Evolutionary conservation across 2,329 filamentous ascomycete species (phyloP).

Genomic region (Aspergillus pseudoglaucus): DNA sequence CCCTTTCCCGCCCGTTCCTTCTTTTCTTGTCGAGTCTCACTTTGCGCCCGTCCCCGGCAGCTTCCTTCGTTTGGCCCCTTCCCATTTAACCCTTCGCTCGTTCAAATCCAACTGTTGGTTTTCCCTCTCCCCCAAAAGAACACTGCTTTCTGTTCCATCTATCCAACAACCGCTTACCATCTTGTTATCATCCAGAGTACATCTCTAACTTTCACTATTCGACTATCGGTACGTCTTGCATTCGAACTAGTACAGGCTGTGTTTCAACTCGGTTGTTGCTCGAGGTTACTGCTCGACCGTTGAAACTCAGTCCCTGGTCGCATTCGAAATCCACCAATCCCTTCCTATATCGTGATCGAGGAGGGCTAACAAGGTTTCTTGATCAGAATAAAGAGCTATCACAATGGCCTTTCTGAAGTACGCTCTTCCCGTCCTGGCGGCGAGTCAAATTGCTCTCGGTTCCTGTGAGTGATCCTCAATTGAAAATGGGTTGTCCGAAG

Average conservation of each 20-base stretch:
- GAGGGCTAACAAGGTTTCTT: neutral
- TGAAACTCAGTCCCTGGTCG: neutral
- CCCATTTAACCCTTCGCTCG: constrained; percentile 31
- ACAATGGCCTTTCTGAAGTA: constrained; percentile 51
- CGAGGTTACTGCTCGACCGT: neutral
- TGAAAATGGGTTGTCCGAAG: neutral
- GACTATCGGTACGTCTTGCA: constrained; percentile 11
- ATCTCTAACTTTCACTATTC: constrained; percentile 2
- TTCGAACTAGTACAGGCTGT: neutral
- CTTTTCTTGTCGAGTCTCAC: constrained; percentile 10
- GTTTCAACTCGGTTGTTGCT: neutral
- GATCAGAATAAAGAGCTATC: constrained; percentile 2
- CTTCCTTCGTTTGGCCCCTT: constrained; percentile 17
- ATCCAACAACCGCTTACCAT: neutral
- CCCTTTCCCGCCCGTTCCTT: constrained; percentile 27
- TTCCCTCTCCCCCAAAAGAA: neutral
- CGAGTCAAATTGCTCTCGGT: constrained; percentile 48
- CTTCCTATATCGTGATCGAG: neutral
- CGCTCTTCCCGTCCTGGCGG: constrained; percentile 51
- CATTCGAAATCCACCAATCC: neutral
- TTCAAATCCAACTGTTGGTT: constrained; percentile 17
- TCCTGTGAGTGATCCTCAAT: constrained; percentile 19
- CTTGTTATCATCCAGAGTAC: neutral
- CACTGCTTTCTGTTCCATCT: neutral
- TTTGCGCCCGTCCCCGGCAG: constrained; percentile 14